A percentile compares a stretch with the other conserved stretches of the same genome.
phyloP scores from a whole-genome alignment of 164 flowering plant species.

The Litsea cubeba region DNA sequence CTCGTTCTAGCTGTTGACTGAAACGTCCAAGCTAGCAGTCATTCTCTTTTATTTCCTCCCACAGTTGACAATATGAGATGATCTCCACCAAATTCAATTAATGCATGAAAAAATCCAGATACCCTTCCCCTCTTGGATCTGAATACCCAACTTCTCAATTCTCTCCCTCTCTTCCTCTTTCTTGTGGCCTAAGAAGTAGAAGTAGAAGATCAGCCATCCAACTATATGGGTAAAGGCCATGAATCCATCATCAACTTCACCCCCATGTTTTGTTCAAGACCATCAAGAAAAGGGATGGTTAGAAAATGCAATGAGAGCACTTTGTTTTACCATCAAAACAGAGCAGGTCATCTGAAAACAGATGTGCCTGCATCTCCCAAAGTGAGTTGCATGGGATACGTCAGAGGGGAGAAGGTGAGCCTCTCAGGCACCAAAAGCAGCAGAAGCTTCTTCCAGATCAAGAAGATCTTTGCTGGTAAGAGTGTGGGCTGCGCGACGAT shows the following conservation, averaged over 20 bases:
- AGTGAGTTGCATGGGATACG: neutral
- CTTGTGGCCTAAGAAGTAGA: neutral
- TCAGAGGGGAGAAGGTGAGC: neutral
- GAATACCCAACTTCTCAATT: neutral
- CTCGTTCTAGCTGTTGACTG: neutral
- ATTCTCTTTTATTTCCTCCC: neutral
- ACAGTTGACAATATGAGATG: neutral
- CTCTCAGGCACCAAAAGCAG: neutral
- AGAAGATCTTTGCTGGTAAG: slow-evolving; percentile 4
- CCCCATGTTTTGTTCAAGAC: neutral
- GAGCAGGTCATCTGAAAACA: neutral
- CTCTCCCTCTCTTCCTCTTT: neutral
- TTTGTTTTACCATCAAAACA: neutral
- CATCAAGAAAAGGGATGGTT: neutral
- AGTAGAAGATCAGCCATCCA: neutral
- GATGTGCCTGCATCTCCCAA: slow-evolving; percentile 1
- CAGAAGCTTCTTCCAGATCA: neutral
- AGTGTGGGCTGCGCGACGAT: neutral
- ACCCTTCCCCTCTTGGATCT: neutral
- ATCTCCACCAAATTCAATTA: neutral
- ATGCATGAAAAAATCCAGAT: neutral
- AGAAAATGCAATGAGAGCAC: neutral
- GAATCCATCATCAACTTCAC: neutral
- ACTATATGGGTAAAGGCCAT: neutral
- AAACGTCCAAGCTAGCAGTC: neutral